Evolutionary conservation across 352 stramenopile genomes (phyloP).

Genomic region (Pythium phragmiticola): DNA sequence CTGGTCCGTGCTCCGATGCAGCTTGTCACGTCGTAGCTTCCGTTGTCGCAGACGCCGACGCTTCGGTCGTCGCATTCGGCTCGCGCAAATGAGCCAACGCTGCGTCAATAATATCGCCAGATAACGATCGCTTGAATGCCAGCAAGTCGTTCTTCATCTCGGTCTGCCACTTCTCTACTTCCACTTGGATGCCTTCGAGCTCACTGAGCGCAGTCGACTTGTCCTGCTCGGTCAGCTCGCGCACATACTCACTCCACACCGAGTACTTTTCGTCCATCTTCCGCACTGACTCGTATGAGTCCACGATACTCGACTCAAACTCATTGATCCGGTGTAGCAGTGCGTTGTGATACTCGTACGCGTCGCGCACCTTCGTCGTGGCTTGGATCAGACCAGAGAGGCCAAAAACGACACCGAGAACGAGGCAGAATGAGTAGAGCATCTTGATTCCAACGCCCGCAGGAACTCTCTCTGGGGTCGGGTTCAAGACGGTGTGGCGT

Average conservation of each 20-base stretch:
- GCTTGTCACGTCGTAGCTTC: background rate
- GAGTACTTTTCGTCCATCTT: constrained; percentile 71
- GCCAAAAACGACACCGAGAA: constrained; percentile 51
- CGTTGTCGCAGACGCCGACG: background rate
- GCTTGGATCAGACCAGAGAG: constrained; percentile 49
- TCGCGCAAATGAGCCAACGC: constrained; percentile 40
- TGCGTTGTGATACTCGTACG: constrained; percentile 62
- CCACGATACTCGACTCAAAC: constrained; percentile 64
- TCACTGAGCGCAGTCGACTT: constrained; percentile 57
- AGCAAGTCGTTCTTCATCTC: constrained; percentile 72
- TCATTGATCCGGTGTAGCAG: constrained; percentile 50
- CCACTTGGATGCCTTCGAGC: constrained; percentile 58
- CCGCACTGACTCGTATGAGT: constrained; percentile 62
- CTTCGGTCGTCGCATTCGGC: constrained; percentile 29
- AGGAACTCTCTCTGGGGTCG: constrained; percentile 9
- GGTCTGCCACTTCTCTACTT: constrained; percentile 72
- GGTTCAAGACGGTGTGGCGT: constrained; percentile 13
- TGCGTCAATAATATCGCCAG: constrained; percentile 49
- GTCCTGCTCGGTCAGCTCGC: constrained; percentile 65
- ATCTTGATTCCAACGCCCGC: constrained; percentile 29
- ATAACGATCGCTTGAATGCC: constrained; percentile 59
- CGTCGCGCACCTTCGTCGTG: constrained; percentile 48
- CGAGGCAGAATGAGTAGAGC: constrained; percentile 36
- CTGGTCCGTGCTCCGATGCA: background rate
- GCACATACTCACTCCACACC: constrained; percentile 74